These are phyloP conservation scores for Debaryomycetaceae sp. DNA, from an alignment of 1,139 yeast species.

Conservation along the genomic window DNA sequence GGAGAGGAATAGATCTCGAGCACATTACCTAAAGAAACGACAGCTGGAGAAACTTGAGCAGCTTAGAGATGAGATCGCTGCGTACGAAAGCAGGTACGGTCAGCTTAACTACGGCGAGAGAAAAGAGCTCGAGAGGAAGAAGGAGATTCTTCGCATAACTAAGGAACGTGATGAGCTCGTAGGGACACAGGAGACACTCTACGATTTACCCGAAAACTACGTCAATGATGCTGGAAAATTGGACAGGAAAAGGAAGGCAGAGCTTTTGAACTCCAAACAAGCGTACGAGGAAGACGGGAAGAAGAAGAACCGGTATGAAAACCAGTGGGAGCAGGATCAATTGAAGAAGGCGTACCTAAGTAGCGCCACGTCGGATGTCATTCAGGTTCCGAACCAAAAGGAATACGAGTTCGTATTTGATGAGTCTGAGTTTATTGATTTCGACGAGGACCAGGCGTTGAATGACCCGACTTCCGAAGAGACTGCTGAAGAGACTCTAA, in stretches of 20 bases:
- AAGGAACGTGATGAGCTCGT: conserved; percentile 34
- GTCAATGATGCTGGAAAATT: conserved; percentile 49
- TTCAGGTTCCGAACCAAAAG: conserved; percentile 43
- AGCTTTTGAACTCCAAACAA: conserved; percentile 30
- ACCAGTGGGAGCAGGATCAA: conserved; percentile 68
- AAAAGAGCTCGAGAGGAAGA: conserved; percentile 48
- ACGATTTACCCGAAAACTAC: conserved; percentile 57
- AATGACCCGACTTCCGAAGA: conserved; percentile 22
- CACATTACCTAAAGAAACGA: conserved; percentile 28
- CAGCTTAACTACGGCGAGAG: conserved; percentile 46
- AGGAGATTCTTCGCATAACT: conserved; percentile 36
- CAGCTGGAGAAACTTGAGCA: conserved; percentile 20
- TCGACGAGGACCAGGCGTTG: conserved; percentile 41
- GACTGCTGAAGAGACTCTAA: conserved; percentile 10
- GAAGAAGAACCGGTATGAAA: conserved; percentile 28
- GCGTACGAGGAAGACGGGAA: conserved; percentile 18
- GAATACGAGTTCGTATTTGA: conserved; percentile 84
- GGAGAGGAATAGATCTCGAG: background rate
- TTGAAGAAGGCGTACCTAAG: conserved; percentile 43
- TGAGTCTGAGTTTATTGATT: conserved; percentile 68
- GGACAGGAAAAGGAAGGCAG: conserved; percentile 49
- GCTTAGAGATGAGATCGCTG: conserved; percentile 38
- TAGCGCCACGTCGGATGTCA: conserved; percentile 40
- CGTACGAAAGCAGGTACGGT: conserved; percentile 36
- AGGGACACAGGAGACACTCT: conserved; percentile 33